These are phyloP conservation scores for Castanea crenata DNA, from an alignment of 306 rosid genomes.

Conservation along the genomic window DNA sequence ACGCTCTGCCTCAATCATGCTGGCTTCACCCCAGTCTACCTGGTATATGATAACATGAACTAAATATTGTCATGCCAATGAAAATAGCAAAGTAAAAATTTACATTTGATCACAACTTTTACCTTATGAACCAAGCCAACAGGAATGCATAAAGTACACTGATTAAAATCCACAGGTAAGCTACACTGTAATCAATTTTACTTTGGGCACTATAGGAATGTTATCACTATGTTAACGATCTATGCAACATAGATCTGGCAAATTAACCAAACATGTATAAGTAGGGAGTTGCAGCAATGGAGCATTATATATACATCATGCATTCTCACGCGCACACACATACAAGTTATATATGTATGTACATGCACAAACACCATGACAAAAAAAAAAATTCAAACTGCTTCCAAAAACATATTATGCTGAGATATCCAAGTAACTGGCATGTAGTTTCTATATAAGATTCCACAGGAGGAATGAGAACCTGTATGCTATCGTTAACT, in stretches of 20 bases:
- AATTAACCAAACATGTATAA: background rate
- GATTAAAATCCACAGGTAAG: conserved; percentile 7
- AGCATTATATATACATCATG: too few relatives aligned
- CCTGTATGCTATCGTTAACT: conserved; percentile 94
- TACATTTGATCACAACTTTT: background rate
- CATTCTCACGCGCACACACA: background rate
- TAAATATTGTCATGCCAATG: conserved; percentile 29
- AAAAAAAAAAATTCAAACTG: too few relatives aligned
- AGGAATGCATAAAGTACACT: background rate
- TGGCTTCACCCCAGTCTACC: conserved; percentile 99
- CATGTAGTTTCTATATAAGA: background rate
- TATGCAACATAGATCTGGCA: background rate
- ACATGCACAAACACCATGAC: too few relatives aligned
- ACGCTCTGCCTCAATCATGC: conserved; percentile 94
- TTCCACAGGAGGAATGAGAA: conserved; percentile 30
- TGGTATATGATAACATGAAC: conserved; percentile 42
- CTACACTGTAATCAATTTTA: background rate
- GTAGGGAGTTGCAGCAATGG: too few relatives aligned
- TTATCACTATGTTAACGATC: background rate
- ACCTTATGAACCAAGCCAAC: background rate
- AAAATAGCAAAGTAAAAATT: background rate
- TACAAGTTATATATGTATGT: too few relatives aligned
- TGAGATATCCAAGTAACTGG: background rate
- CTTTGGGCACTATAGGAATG: background rate
- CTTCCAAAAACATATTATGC: too few relatives aligned